These are phyloP conservation scores for Sabuloglossum arenarium DNA, from an alignment of 495 filamentous ascomycete genomes.

Conservation along the genomic window DNA sequence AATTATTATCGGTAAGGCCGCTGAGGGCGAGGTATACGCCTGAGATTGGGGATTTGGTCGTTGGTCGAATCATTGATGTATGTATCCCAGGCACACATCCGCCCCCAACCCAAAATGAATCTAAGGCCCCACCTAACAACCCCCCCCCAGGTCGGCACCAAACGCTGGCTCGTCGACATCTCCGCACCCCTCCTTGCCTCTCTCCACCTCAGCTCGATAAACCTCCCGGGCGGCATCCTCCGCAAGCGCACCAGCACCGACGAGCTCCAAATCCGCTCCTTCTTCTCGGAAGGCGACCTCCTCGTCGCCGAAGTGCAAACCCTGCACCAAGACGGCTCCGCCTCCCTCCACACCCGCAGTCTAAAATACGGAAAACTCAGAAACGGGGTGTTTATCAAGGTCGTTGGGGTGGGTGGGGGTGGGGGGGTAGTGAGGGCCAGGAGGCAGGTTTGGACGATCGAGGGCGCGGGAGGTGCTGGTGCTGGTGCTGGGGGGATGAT, in stretches of 20 bases:
- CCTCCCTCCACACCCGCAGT: slow-evolving; percentile 69
- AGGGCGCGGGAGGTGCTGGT: slow-evolving; percentile 38
- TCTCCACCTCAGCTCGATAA: slow-evolving; percentile 73
- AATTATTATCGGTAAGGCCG: slow-evolving; percentile 74
- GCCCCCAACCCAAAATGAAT: too few relatives aligned
- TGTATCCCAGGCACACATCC: neutral
- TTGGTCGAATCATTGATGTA: slow-evolving; percentile 68
- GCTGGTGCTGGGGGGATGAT: slow-evolving; percentile 37
- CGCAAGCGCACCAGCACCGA: slow-evolving; percentile 80
- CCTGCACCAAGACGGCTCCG: slow-evolving; percentile 59
- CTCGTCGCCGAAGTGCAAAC: slow-evolving; percentile 81
- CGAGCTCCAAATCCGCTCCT: slow-evolving; percentile 83
- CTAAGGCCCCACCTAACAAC: neutral
- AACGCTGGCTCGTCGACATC: slow-evolving; percentile 87
- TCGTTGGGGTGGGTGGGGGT: slow-evolving; percentile 59
- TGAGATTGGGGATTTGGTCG: slow-evolving; percentile 86
- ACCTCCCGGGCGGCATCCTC: slow-evolving; percentile 83
- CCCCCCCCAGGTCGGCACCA: slow-evolving; percentile 39
- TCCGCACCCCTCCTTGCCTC: slow-evolving; percentile 61
- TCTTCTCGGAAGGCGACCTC: slow-evolving; percentile 80
- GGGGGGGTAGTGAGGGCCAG: slow-evolving; percentile 62
- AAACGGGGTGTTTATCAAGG: slow-evolving; percentile 72
- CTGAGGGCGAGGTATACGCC: slow-evolving; percentile 86
- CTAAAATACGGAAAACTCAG: slow-evolving; percentile 87
- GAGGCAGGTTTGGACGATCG: slow-evolving; percentile 70